Evolutionary conservation across 2,329 filamentous ascomycete genomes (phyloP).

Genomic region (Ceratocystis albifundus): DNA sequence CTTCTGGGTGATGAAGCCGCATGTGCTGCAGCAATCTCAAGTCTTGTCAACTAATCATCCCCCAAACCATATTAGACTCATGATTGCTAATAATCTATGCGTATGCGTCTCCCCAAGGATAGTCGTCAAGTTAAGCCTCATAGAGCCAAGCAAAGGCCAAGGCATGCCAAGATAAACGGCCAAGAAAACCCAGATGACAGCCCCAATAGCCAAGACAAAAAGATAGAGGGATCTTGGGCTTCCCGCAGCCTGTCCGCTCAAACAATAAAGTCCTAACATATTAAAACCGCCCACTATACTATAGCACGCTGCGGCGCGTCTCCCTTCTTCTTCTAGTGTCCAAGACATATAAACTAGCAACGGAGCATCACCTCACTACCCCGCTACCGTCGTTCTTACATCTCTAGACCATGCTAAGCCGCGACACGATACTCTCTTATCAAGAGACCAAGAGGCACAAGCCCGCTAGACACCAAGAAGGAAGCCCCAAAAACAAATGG

Average conservation of each 20-base stretch:
- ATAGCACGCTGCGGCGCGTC: not conserved
- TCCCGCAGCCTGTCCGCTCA: not conserved
- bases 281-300: not conserved
- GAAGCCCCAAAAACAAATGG: not conserved
- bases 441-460: not conserved
- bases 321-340: not conserved
- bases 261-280: not conserved
- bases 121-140: conserved; percentile 8
- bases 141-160: conserved; percentile 8
- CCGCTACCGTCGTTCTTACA: not conserved
- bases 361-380: not conserved
- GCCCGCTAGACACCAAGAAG: not conserved
- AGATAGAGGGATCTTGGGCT: not conserved
- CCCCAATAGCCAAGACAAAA: not conserved
- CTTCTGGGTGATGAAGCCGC: too few species aligned
- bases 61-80: not conserved
- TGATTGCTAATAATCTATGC: not conserved
- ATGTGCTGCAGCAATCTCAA: too few species aligned
- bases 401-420: not conserved
- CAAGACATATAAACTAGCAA: not conserved
- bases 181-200: not conserved
- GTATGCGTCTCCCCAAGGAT: not conserved
- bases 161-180: not conserved
- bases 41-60: not conserved
- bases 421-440: not conserved